Base-by-base conservation (phyloP, 2,329 filamentous ascomycete genomes). In the Seiridium unicorne region DNA sequence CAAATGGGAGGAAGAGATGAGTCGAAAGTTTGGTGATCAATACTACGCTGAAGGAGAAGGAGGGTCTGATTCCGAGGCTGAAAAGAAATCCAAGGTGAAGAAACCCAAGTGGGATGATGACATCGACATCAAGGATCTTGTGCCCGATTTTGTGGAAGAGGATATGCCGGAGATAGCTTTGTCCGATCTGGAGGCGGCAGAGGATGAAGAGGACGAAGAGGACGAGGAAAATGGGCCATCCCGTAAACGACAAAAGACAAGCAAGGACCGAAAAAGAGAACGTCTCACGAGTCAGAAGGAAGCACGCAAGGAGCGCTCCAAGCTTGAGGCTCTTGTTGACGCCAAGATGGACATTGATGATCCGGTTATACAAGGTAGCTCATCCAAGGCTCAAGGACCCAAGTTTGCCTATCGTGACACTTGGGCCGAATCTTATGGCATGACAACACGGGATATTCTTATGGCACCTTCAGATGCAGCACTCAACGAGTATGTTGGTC, bases 61-160 rank as follows among this genome's bases (percentile, higher is more conserved):
- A 65, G 91, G 89, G 62, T 84, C 80, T 3, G 83, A 84, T 13
- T 78, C 69, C 35, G 64, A 81, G n/a, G 85, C 82, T 5, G 77
- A 73, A n/a, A 87, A 85, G 72, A 87, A 85, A 65, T 88, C 83
- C 70, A 82, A 82, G 64, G 77, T 84, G 8, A 92, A 91, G 81
- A 96, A 96, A 77, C 92, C 92, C 8, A 91, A 87, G 63, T 99
- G 94, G 90, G 92, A 97, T 68, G 93, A 98, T 70, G 95, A 99
- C 72, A 97, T 99, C 68, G 93, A 98, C 72, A 98, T 99, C 78
- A 92, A 90, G 62, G 94, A 97, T 73, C 83, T 97, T 55, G 79
- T 97, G 35, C 93, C 92, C 1, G 92, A 96, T 62, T 97, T 96
- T 70, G 86, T 91, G 26, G 90, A 92, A 34, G 85, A 85, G 5